phyloP scores from a whole-genome alignment of 179 eudicot species.

The Beta macrorhiza region DNA sequence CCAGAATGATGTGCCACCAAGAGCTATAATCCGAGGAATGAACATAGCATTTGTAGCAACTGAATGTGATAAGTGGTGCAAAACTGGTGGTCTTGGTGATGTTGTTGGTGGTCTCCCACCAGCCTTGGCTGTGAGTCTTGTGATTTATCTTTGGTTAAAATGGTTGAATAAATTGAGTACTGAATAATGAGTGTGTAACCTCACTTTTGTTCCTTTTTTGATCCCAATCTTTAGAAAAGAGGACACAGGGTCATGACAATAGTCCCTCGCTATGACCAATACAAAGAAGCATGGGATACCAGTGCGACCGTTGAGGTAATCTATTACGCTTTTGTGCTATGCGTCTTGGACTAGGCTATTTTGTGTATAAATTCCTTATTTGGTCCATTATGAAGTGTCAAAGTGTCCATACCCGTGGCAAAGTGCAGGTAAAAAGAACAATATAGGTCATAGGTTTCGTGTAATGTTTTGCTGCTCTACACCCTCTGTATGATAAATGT shows the following conservation, averaged over 20 bases:
- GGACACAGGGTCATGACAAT: constrained; percentile 88
- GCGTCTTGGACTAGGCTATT: too few relatives aligned
- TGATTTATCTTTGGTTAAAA: neutral
- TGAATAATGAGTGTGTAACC: neutral
- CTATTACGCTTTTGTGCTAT: neutral
- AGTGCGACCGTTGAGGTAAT: constrained; percentile 54
- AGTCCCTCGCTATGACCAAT: constrained; percentile 84
- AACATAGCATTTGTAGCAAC: constrained; percentile 53
- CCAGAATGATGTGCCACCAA: constrained; percentile 3
- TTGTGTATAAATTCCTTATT: too few relatives aligned
- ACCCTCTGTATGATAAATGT: neutral
- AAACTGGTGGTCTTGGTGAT: constrained; percentile 93
- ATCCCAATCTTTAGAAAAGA: constrained; percentile 38
- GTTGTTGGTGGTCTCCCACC: constrained; percentile 87
- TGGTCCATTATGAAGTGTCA: too few relatives aligned
- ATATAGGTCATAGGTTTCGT: neutral
- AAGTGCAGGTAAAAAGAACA: too few relatives aligned
- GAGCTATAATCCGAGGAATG: constrained; percentile 43
- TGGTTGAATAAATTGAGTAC: neutral
- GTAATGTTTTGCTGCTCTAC: neutral
- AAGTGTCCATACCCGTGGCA: too few relatives aligned
- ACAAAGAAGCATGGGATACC: constrained; percentile 95
- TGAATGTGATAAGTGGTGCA: constrained; percentile 81
- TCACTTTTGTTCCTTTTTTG: neutral
- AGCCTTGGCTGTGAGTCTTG: constrained; percentile 62